Evolutionary conservation across 257 asterid species (phyloP), one percentile per base, ranked within the genome.

Genomic region (Lantana camara): DNA sequence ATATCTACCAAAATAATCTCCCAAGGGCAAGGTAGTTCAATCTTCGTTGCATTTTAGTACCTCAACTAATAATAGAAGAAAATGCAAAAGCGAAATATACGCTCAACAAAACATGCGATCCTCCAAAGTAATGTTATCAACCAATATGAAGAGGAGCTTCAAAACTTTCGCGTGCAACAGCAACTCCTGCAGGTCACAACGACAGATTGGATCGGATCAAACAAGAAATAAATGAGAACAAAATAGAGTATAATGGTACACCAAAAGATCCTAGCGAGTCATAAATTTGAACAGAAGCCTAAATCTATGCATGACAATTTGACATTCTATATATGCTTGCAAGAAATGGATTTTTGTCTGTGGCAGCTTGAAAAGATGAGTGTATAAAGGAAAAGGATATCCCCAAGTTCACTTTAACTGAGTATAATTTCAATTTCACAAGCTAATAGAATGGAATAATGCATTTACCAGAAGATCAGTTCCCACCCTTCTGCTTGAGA

Each of bases 401-500:
- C 51, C 38, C 23, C 12, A 32, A 13, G 32, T 7, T 11, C 44
- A 56, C 2, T 27, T 21, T 16, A 57, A 27, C 13, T 20, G 30
- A 37, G 15, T 12, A 52, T 4, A 32, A 37, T 27, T 8, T 52
- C 38, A 63, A 11, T 56, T n/a, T n/a, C n/a, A n/a, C n/a, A n/a
- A n/a, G n/a, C 15, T 40, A 63, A 13, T 16, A 50, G 61, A 58
- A 63, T 21, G 65, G 57, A 55, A 57, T 30, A 56, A n/a, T 16
- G 38, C 8, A 48, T 59, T 68, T 68, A 69, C 78, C 74, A 41
- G 65, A 38, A 34, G 63, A 66, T 91, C 81, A 87, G 86, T 74
- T 93, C 64, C 96, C 88, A 74, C 98, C 96, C 75, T 93, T 93
- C 79, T 93, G 98, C 88, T 93, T 93, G 65, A 93, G 88, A 16